These are phyloP conservation scores for Arthrinium phaeospermum DNA, from an alignment of 2,329 filamentous ascomycete species.

Conservation along the genomic window DNA sequence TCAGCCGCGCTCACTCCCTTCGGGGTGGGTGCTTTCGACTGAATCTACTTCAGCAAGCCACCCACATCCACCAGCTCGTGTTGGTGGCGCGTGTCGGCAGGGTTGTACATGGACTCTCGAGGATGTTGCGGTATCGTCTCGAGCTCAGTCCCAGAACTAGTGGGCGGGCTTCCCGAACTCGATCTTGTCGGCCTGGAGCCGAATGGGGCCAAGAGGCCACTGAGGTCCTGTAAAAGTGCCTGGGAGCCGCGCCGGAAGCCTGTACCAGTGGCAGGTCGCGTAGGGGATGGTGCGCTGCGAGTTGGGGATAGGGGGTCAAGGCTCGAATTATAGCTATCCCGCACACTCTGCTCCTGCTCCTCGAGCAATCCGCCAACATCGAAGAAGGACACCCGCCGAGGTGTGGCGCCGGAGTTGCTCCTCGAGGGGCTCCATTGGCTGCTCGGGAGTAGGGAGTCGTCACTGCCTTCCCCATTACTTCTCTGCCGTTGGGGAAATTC, in stretches of 20 bases:
- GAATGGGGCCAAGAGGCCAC: constrained; percentile 56
- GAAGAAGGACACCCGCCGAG: constrained; percentile 76
- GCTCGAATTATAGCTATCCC: constrained; percentile 50
- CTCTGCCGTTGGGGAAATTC: constrained; percentile 50
- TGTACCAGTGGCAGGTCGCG: constrained; percentile 49
- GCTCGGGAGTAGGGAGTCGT: constrained; percentile 49
- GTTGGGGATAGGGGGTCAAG: constrained; percentile 42
- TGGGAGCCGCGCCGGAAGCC: constrained; percentile 61
- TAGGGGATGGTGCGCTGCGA: constrained; percentile 46
- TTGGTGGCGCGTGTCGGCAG: constrained; percentile 37
- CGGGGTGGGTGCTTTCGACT: background rate
- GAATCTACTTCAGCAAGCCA: constrained; percentile 39
- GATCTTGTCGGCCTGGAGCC: constrained; percentile 40
- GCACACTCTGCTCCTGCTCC: constrained; percentile 47
- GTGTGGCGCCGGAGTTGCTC: constrained; percentile 49
- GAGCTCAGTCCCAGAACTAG: constrained; percentile 47
- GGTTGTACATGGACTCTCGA: constrained; percentile 40
- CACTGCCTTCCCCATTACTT: constrained; percentile 48
- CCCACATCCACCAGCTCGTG: constrained; percentile 47
- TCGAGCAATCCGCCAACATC: constrained; percentile 82
- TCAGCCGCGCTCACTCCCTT: background rate
- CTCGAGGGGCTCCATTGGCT: constrained; percentile 44
- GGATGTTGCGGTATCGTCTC: constrained; percentile 52
- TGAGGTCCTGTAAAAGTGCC: constrained; percentile 63
- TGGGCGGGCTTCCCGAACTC: constrained; percentile 31